Evolutionary conservation across 2,329 filamentous ascomycete genomes (phyloP), one percentile per base, ranked within the genome.

Genomic region (Penicillium sp.): DNA sequence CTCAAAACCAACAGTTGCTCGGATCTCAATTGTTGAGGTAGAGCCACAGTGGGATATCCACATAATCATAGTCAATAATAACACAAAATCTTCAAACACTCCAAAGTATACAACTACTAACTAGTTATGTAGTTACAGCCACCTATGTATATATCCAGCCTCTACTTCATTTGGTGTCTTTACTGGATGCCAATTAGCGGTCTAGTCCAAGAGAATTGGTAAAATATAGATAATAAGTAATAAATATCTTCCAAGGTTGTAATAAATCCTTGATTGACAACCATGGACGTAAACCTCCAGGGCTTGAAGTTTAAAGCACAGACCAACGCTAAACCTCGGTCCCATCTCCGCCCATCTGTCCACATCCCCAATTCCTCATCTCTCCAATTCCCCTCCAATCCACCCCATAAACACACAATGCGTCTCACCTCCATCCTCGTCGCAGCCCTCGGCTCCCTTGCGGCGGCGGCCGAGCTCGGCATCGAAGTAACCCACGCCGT

Each of bases 401-500:
- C n/a, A 41, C 35, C n/a, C 21, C 49, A 56, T 21, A 49, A 29
- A 23, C 25, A 19, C 63, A 71, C 35, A 60, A 82, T 82, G 80
- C 79, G 76, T 68, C 61, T 80, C 66, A 62, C 78, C 56, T 68
- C 79, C 55, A 65, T 78, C 59, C 59, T 75, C 60, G 56, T 69
- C 62, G 62, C 70, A 57, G 61, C 70, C 62, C 67, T 84, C 60
- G 71, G 79, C 65, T 72, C 80, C 57, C 68, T 83, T 60, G 77
- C 85, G 62, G 81, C 84, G 49, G 75, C 68, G 44, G 71, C 72
- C 53, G 68, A 75, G 66, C 85, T 96, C 66, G 84, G 89, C 76
- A 90, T 96, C 73, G 86, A 96, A 65, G 86, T 90, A 65, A 89
- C 87, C 51, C 82, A 86, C 58, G 80, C 84, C 27, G 89, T 90